phyloP scores from a whole-genome alignment of 2,329 filamentous ascomycete genomes.

The Colletotrichum magnum region DNA sequence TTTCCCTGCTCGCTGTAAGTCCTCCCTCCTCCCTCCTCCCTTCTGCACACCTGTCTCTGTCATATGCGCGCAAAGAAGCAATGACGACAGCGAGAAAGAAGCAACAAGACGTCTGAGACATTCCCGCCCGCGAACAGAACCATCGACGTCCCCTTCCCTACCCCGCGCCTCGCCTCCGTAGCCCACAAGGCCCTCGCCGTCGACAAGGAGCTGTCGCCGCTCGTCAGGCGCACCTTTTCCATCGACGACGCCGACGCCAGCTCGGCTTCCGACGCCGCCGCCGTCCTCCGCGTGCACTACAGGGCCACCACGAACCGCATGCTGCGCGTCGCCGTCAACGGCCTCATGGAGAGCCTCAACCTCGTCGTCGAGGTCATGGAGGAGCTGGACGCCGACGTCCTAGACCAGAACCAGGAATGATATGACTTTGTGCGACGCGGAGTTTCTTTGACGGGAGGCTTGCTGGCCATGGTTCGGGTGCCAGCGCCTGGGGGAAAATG shows the following conservation, averaged over 20 bases:
- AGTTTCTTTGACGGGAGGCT: neutral
- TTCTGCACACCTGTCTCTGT: neutral
- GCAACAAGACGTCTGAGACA: conserved; percentile 34
- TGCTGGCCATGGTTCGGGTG: neutral
- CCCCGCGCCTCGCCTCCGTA: conserved; percentile 80
- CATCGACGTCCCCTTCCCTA: conserved; percentile 86
- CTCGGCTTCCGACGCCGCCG: conserved; percentile 44
- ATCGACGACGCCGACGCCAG: conserved; percentile 53
- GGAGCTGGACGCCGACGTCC: conserved; percentile 87
- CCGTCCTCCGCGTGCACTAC: conserved; percentile 81
- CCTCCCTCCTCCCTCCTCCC: conserved; percentile 7
- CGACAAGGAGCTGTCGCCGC: conserved; percentile 88
- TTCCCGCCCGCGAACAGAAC: conserved; percentile 62
- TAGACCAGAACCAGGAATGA: conserved; percentile 55
- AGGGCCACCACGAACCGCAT: conserved; percentile 94
- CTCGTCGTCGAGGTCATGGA: conserved; percentile 92
- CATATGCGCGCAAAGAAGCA: neutral
- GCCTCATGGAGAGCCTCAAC: conserved; percentile 91
- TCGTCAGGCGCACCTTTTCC: conserved; percentile 81
- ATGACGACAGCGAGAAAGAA: conserved; percentile 20
- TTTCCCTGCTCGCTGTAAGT: conserved; percentile 77
- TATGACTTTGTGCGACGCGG: conserved; percentile 8
- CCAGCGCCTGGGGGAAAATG: neutral
- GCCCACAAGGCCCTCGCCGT: conserved; percentile 84
- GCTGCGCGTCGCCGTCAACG: conserved; percentile 95